Conservation (phyloP, 139 green algal species). For the Coelastrella sp. region DNA sequence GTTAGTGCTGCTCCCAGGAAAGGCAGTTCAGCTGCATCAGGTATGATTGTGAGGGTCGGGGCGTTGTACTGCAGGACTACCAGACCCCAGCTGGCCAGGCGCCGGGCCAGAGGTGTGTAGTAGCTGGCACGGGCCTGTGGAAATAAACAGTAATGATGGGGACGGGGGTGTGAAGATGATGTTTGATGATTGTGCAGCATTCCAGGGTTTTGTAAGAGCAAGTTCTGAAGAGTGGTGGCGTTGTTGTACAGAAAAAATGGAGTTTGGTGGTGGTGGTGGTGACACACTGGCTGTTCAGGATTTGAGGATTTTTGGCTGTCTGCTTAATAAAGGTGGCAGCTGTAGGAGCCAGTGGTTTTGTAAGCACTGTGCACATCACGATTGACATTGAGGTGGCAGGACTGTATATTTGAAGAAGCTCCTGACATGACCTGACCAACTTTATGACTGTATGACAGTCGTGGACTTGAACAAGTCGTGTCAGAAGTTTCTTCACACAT, state of each 20-base stretch:
- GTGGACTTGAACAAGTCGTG: not conserved
- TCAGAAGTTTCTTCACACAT: too few species aligned
- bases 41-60: conserved; percentile 44
- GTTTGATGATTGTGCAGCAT: not conserved
- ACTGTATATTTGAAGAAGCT: not conserved
- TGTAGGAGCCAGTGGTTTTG: too few species aligned
- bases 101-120: conserved; percentile 62
- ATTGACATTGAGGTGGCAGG: too few species aligned
- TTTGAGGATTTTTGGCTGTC: too few species aligned
- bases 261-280: too few species aligned
- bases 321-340: too few species aligned
- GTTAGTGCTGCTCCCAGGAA: conserved; percentile 16
- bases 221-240: not conserved
- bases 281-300: not conserved
- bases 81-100: conserved; percentile 66
- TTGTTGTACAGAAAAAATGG: too few species aligned
- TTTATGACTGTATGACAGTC: not conserved
- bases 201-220: not conserved
- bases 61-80: conserved; percentile 62
- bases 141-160: not conserved
- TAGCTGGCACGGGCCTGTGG: conserved; percentile 56
- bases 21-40: conserved; percentile 50
- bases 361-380: too few species aligned
- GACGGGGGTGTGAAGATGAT: not conserved
- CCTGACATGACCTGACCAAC: too few species aligned